Evolutionary conservation across 805 yeast genomes (phyloP), one percentile per base, ranked within the genome.

Genomic region (Saturnispora hagleri): DNA sequence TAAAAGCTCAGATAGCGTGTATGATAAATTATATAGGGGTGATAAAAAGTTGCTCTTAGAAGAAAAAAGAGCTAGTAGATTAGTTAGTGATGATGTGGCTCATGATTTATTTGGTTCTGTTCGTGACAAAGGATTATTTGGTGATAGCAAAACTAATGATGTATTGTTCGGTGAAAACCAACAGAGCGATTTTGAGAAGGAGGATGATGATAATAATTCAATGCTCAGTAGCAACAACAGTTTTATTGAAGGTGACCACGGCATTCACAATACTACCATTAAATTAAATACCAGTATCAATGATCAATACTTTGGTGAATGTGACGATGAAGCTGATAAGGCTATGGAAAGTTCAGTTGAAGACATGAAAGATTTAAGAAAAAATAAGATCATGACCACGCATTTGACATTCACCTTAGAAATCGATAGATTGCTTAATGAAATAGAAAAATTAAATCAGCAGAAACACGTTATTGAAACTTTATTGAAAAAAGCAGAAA

Each of bases 401-500:
- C 28, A 31, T 3, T 47, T 49, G 46, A 77, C 82, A 50, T 67
- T 86, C 6, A 74, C 82, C 2, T 87, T 83, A 52, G 86, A 84
- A 51, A 86, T 90, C 43, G 70, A 70, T 2, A 74, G 71, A n/a
- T 64, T 89, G 15, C 70, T 76, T 2, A 64, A 70, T 2, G 86
- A 82, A 13, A 79, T 88, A 6, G 79, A 74, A 26, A 75, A 73
- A 48, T 67, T 86, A 26, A 72, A 74, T 36, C 77, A 78, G 52
- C 96, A 90, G 62, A 69, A 79, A 41, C 71, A 72, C 4, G 78
- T 90, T 24, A 66, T 91, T 40, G 79, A 76, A 13, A 84, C 91
- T 5, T 70, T 91, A 45, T 65, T 88, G 40, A 71, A 74, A 44
- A 91, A 91, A 62, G 96, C 97, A 0, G 95, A 88, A 59, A 69